These are phyloP conservation scores for Apiotrichum montevideense DNA, from an alignment of 1,284 basidiomycete species.

Conservation along the genomic window DNA sequence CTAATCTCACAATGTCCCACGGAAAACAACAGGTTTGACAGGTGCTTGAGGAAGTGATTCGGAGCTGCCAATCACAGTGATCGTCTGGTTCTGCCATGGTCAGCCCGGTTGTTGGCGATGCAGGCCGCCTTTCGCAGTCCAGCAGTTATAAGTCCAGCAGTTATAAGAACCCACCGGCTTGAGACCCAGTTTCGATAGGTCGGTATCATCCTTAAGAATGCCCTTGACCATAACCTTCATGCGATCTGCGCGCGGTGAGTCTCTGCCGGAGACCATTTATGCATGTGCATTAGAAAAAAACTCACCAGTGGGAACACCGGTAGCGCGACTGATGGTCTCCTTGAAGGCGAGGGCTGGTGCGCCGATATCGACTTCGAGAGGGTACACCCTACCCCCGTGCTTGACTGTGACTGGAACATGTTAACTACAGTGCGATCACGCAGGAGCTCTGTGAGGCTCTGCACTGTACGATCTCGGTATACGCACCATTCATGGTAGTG, in stretches of 20 bases:
- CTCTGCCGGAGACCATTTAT: background rate
- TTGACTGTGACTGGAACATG: constrained; percentile 56
- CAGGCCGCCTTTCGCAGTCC: too few species aligned
- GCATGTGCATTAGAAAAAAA: constrained; percentile 1
- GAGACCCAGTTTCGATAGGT: constrained; percentile 72
- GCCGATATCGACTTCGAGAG: constrained; percentile 52
- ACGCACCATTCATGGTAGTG: too few species aligned
- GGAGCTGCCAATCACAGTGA: constrained; percentile 76
- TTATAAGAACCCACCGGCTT: constrained; percentile 58
- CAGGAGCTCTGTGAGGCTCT: too few species aligned
- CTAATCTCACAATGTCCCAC: constrained; percentile 19
- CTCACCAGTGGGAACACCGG: constrained; percentile 64
- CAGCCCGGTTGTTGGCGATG: background rate
- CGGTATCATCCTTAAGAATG: constrained; percentile 66
- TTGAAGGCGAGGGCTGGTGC: constrained; percentile 64
- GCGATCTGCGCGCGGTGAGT: constrained; percentile 54
- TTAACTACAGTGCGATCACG: too few species aligned
- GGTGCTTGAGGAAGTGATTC: constrained; percentile 87
- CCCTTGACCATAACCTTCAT: constrained; percentile 98
- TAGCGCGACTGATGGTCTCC: constrained; percentile 68
- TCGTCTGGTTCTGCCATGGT: background rate
- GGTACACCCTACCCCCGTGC: constrained; percentile 74
- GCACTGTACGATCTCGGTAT: too few species aligned
- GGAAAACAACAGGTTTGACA: constrained; percentile 67
- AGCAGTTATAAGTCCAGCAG: background rate